Evolutionary conservation across 2,329 filamentous ascomycete genomes (phyloP).

Genomic region (Decorospora gaudefroyi): DNA sequence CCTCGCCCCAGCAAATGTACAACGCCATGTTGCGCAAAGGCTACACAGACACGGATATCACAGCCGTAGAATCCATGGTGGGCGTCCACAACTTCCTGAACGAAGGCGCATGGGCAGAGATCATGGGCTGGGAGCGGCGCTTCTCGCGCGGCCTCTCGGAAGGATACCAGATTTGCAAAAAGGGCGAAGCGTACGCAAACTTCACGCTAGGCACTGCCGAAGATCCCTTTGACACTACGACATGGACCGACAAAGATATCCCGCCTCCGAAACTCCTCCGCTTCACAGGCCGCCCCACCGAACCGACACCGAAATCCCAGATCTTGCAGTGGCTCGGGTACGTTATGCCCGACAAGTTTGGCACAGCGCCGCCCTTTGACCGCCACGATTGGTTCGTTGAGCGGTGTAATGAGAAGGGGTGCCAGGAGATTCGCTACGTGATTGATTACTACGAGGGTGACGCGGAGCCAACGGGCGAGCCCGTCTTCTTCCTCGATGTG

Average conservation of each 20-base stretch:
- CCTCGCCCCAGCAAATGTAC: conserved; percentile 99
- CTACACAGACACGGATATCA: conserved; percentile 89
- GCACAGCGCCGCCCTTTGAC: conserved; percentile 85
- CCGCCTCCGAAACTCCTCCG: conserved; percentile 73
- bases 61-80: conserved; percentile 95
- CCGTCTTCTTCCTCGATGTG: conserved; percentile 95
- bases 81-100: conserved; percentile 98
- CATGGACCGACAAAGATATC: conserved; percentile 43
- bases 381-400: conserved; percentile 96
- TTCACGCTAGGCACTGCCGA: conserved; percentile 53
- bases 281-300: conserved; percentile 87
- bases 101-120: conserved; percentile 95
- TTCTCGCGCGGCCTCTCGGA: conserved; percentile 74
- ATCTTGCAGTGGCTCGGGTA: conserved; percentile 80
- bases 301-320: conserved; percentile 87
- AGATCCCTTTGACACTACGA: conserved; percentile 41
- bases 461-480: conserved; percentile 81
- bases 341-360: conserved; percentile 79
- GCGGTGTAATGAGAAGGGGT: conserved; percentile 67
- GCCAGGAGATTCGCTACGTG: conserved; percentile 84
- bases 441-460: conserved; percentile 95
- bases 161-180: conserved; percentile 74
- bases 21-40: conserved; percentile 96
- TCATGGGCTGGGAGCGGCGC: conserved; percentile 88
- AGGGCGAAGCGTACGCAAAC: conserved; percentile 71